Evolutionary conservation across 306 rosid species (phyloP).

Genomic region (Trichosanthes cucumerina): DNA sequence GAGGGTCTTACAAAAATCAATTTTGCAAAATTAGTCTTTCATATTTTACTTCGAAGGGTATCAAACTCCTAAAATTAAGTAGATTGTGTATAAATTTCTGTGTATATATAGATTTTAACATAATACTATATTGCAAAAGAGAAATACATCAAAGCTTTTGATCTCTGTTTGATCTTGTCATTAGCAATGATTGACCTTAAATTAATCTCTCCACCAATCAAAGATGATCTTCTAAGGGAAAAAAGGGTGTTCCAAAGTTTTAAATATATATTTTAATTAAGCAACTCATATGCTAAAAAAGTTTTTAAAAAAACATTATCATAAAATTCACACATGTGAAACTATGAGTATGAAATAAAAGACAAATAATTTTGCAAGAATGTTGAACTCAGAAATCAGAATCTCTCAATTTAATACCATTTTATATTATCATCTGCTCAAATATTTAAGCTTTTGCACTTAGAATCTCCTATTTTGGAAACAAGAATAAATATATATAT

Average conservation of each 20-base stretch:
- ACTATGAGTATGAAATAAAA: not conserved
- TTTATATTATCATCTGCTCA: not conserved
- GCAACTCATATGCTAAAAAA: not conserved
- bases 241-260: not conserved
- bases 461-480: not conserved
- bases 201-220: not conserved
- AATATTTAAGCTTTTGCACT: not conserved
- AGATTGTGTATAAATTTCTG: not conserved
- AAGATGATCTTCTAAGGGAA: not conserved
- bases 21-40: not conserved
- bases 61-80: not conserved
- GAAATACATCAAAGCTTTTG: not conserved
- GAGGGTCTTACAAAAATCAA: not conserved
- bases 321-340: not conserved
- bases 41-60: not conserved
- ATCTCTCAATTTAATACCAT: not conserved
- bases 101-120: too few relatives aligned
- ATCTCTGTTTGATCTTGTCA: slow-evolving; percentile 13
- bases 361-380: not conserved
- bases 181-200: slow-evolving; percentile 9
- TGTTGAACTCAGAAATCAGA: not conserved
- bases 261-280: not conserved
- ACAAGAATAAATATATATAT: not conserved
- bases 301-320: not conserved
- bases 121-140: not conserved